Conservation (phyloP, 305 asterid species). For the Rubia peregrina region DNA sequence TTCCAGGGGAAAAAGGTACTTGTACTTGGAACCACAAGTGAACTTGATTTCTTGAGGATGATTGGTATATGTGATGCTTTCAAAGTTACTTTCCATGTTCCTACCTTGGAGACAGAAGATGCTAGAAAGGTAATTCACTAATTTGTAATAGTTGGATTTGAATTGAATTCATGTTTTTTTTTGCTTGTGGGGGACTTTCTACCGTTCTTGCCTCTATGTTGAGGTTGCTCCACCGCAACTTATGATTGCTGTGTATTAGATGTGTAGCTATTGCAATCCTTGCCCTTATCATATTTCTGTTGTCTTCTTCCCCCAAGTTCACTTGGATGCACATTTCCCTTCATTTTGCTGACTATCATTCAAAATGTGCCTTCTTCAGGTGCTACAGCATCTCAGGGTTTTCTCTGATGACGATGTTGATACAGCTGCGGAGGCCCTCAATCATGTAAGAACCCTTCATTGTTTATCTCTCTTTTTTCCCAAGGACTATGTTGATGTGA, state of each 20-base stretch:
- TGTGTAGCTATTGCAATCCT: background rate
- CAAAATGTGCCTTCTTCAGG: constrained; percentile 42
- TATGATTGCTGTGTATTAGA: background rate
- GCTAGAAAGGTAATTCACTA: constrained; percentile 58
- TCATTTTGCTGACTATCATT: constrained; percentile 5
- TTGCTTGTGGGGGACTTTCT: background rate
- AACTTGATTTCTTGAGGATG: constrained; percentile 66
- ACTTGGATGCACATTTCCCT: background rate
- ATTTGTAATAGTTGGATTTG: background rate
- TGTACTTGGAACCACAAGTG: constrained; percentile 93
- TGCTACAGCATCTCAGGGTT: constrained; percentile 66
- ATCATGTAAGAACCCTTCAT: constrained; percentile 54
- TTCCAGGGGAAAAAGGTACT: constrained; percentile 81
- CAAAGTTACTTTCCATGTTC: constrained; percentile 79
- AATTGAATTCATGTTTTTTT: background rate
- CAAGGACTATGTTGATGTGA: background rate
- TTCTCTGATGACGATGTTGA: constrained; percentile 69
- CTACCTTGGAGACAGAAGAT: constrained; percentile 75
- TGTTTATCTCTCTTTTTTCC: background rate
- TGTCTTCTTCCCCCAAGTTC: background rate
- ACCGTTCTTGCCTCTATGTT: background rate
- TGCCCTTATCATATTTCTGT: background rate
- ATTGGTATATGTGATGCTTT: constrained; percentile 79
- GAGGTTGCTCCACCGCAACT: constrained; percentile 1
- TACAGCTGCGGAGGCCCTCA: constrained; percentile 85